Base-by-base conservation (phyloP, 305 asterid genomes). In the Solanum hybrid region DNA sequence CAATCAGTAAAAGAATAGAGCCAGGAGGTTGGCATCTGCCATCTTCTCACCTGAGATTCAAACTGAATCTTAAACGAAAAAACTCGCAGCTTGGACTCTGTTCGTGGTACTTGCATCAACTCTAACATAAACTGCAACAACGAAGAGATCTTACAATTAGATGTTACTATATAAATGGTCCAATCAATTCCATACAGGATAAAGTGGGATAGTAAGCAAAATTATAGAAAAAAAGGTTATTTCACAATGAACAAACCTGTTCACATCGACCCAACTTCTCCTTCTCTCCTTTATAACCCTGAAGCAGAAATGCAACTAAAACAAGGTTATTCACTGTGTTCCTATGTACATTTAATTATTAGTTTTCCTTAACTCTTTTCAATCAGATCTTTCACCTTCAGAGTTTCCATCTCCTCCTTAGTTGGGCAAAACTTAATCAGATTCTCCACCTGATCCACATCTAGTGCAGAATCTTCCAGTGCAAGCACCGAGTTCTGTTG, bases 31-130 rank as follows among this genome's bases (percentile, higher is more conserved):
- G 27, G 83, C 83, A 78, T 83, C 57, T 89, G 79, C 82, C 87
- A 90, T 83, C 73, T 89, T 89, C 95, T 77, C 79, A 97, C 99
- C 99, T 97, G 98, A 82, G 97, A 75, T 89, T 79, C 92, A 91
- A 97, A 96, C 92, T 96, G 98, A 89, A 97, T 94, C 95, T 96
- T 96, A 94, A 97, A 97, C 3, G 98, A 97, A 92, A 93, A 96
- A 90, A 96, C 98, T 92, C 96, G 93, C 93, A 96, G 94, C 94
- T 97, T 97, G 89, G 95, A 92, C 91, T 97, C 98, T 89, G 93
- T 92, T 72, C 97, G 94, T 89, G 99, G 98, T 61, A 97, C 98
- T 95, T 97, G 98, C 99, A 97, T 97, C 96, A 97, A 90, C 93
- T 95, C 98, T 94, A 95, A 90, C 95, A 96, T 96, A 93, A 96